These are phyloP conservation scores for Dictyostelium capitatum DNA, from an alignment of 78 protist species.

Conservation along the genomic window DNA sequence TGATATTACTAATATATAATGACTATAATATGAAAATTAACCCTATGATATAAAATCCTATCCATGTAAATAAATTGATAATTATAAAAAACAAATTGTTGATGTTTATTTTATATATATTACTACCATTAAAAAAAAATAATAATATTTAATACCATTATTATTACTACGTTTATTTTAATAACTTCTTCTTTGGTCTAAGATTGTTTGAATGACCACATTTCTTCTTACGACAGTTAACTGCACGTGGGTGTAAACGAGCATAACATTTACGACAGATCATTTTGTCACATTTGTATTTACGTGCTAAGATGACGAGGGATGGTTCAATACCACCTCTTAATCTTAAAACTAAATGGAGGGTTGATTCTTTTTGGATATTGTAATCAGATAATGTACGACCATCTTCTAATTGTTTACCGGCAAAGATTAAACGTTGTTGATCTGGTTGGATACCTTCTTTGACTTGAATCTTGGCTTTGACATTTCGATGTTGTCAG, in stretches of 20 bases:
- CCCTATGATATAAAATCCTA: too few species aligned
- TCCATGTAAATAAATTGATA: too few species aligned
- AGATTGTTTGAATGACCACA: slow-evolving; percentile 99
- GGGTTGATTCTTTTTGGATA: slow-evolving; percentile 99
- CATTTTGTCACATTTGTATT: slow-evolving; percentile 98
- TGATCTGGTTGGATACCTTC: slow-evolving; percentile 99
- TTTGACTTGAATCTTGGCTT: slow-evolving; percentile 99
- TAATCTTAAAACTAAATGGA: slow-evolving; percentile 97
- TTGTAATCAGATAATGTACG: slow-evolving; percentile 98
- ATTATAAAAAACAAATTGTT: too few species aligned
- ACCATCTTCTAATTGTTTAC: slow-evolving; percentile 99
- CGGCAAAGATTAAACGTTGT: slow-evolving; percentile 99
- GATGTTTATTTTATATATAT: too few species aligned
- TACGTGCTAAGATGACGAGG: slow-evolving; percentile 96
- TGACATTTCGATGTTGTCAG: slow-evolving; percentile 98
- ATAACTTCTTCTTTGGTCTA: slow-evolving; percentile 99
- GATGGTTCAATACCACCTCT: slow-evolving; percentile 99
- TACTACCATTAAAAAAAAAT: too few species aligned
- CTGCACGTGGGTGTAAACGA: slow-evolving; percentile 98
- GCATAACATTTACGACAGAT: slow-evolving; percentile 99
- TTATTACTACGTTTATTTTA: slow-evolving; percentile 91
- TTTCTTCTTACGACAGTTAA: slow-evolving; percentile 99
- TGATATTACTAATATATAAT: too few species aligned
- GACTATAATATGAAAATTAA: too few species aligned
- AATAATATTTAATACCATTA: not conserved